Percentiles rank a stretch among this genome's conserved stretches.
These are phyloP conservation scores for Umbellularia californica DNA, from an alignment of 164 flowering plant species.

Conservation along the genomic window DNA sequence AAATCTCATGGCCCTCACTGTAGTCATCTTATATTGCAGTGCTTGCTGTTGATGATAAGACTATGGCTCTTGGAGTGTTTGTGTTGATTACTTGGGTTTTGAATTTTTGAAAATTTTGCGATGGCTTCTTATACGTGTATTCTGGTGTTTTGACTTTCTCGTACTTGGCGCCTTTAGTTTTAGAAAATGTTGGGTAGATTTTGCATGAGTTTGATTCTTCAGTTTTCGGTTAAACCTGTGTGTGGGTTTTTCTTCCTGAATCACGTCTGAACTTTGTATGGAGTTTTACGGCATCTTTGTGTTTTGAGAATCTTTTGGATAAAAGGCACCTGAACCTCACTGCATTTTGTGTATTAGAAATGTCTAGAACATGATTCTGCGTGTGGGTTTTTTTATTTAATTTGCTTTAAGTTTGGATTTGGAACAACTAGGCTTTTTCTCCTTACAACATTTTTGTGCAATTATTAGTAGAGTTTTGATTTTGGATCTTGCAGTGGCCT, in stretches of 20 bases:
- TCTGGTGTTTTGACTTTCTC: not conserved
- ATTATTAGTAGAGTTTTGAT: not conserved
- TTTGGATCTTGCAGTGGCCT: not conserved
- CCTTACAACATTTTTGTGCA: not conserved
- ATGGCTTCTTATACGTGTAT: not conserved
- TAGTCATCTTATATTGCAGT: not conserved
- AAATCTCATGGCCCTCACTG: too few relatives aligned
- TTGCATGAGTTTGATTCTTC: not conserved
- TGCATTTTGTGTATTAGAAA: not conserved
- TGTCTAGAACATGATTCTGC: not conserved
- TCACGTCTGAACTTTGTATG: not conserved
- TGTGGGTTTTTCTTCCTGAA: too few relatives aligned
- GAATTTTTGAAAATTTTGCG: not conserved
- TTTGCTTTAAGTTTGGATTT: not conserved
- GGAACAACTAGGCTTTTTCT: not conserved
- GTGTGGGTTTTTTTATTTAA: not conserved
- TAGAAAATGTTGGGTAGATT: not conserved
- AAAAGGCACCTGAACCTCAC: not conserved
- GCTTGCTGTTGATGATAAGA: not conserved
- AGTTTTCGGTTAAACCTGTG: not conserved
- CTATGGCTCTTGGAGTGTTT: not conserved
- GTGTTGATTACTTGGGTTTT: not conserved
- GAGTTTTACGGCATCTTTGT: not conserved
- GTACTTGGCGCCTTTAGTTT: too few relatives aligned
- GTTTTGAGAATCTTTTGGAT: not conserved